phyloP scores from a whole-genome alignment of 208 protist species.

The Blastocrithidia nonstop region DNA sequence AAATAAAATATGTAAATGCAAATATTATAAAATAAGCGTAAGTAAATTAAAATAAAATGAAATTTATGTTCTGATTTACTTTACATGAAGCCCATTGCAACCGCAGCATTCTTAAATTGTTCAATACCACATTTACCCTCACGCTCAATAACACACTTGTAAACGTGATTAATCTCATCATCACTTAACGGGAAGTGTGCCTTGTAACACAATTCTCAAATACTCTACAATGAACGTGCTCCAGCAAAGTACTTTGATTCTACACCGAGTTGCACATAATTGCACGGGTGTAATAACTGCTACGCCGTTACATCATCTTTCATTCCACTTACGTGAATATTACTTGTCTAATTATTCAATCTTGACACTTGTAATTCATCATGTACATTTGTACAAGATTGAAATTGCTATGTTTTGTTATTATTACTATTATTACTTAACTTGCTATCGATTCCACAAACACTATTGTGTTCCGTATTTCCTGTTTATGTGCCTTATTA shows the following conservation, averaged over 20 bases:
- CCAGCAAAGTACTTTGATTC: slow-evolving; percentile 73
- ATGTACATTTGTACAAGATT: neutral
- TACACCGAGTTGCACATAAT: slow-evolving; percentile 66
- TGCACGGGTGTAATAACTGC: slow-evolving; percentile 69
- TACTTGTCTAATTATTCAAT: no score
- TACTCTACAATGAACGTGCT: slow-evolving; percentile 36
- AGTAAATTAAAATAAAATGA: slow-evolving; percentile 1
- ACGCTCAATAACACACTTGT: slow-evolving; percentile 20
- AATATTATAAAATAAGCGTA: neutral
- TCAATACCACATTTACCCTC: slow-evolving; percentile 56
- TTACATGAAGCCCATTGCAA: slow-evolving; percentile 51
- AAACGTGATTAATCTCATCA: slow-evolving; percentile 52
- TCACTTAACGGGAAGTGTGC: slow-evolving; percentile 52
- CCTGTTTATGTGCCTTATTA: no score
- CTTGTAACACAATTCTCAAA: slow-evolving; percentile 45
- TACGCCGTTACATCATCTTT: slow-evolving; percentile 50
- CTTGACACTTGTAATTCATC: neutral
- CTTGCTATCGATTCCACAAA: neutral
- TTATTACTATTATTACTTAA: no score
- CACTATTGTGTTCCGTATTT: no score
- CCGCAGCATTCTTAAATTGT: slow-evolving; percentile 75
- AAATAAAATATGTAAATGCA: neutral
- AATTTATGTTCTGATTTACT: neutral
- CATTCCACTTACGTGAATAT: slow-evolving; percentile 10
- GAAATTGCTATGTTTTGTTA: no score